A percentile compares a stretch with the other conserved stretches of the same genome.
Evolutionary conservation across 768 basidiomycete species (phyloP).

Genomic region (Tephrocybe sp.): DNA sequence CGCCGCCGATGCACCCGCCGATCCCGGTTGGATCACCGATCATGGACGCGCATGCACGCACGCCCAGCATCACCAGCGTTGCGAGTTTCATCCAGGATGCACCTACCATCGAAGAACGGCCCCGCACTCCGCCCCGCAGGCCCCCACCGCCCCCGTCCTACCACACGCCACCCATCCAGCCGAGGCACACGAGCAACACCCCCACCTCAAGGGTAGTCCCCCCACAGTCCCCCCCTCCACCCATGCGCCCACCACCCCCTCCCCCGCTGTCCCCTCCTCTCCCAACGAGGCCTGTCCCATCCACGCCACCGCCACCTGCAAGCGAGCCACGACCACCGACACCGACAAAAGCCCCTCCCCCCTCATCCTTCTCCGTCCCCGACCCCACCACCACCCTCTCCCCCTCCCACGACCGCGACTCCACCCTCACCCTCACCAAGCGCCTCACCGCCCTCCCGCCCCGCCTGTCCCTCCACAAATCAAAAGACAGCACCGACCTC

Average conservation of each 20-base stretch:
- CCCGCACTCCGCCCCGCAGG: neutral
- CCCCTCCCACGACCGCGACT: slow-evolving; percentile 1
- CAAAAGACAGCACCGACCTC: slow-evolving; percentile 43
- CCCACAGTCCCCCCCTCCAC: neutral
- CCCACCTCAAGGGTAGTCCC: neutral
- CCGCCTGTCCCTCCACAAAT: slow-evolving; percentile 52
- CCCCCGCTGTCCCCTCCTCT: neutral
- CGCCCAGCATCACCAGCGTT: slow-evolving; percentile 14
- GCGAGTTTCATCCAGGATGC: slow-evolving; percentile 12
- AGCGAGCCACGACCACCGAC: no score
- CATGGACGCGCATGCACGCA: no score
- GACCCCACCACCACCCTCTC: neutral
- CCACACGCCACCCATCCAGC: neutral
- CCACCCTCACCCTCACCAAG: slow-evolving; percentile 15
- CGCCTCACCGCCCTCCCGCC: slow-evolving; percentile 42
- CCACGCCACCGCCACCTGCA: no score
- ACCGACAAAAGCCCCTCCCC: neutral
- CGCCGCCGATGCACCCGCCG: slow-evolving; percentile 5
- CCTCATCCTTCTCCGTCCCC: neutral
- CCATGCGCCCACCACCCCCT: neutral
- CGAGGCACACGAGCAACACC: neutral
- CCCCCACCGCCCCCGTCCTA: neutral
- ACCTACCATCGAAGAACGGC: neutral
- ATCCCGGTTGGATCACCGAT: neutral
- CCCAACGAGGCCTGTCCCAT: neutral